Percentiles rank a stretch among this genome's conserved stretches.
phyloP scores from a whole-genome alignment of 2,329 filamentous ascomycete species.

The Pseudomassariella vexata region DNA sequence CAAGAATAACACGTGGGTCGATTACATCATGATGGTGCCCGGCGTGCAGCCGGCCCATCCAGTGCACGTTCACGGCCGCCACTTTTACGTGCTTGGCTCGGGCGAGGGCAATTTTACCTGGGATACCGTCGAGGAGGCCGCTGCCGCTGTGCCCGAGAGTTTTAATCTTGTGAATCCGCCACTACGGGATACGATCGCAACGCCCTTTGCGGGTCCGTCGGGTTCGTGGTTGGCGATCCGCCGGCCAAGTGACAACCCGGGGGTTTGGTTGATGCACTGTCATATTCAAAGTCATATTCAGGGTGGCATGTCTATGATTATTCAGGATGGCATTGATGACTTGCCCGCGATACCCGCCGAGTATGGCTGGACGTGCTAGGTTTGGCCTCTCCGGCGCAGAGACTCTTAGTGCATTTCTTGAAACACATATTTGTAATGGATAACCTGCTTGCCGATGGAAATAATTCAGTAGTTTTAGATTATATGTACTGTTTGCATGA shows the following conservation, averaged over 20 bases:
- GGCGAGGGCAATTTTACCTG: constrained; percentile 47
- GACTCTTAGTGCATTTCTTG: no score
- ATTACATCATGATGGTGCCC: constrained; percentile 40
- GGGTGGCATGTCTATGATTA: constrained; percentile 49
- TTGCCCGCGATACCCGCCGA: constrained; percentile 35
- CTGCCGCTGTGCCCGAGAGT: constrained; percentile 33
- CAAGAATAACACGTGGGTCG: constrained; percentile 43
- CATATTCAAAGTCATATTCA: constrained; percentile 48
- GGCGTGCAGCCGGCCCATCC: constrained; percentile 41
- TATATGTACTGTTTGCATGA: no score
- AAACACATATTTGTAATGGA: no score
- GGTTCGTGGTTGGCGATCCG: constrained; percentile 43
- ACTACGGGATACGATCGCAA: constrained; percentile 42
- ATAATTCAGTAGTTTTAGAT: no score
- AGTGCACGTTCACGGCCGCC: constrained; percentile 60
- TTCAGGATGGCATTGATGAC: constrained; percentile 40
- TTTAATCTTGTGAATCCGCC: constrained; percentile 56
- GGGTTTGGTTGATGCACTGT: constrained; percentile 50
- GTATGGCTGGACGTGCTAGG: constrained; percentile 19
- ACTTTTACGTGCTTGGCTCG: constrained; percentile 50
- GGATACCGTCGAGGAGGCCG: constrained; percentile 46
- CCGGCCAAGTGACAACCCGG: constrained; percentile 47
- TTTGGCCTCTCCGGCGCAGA: background rate
- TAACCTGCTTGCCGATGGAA: no score
- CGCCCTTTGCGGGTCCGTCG: constrained; percentile 22